These are phyloP conservation scores for Euphorbia schlechtendalii DNA, from an alignment of 441 rosid species.

Conservation along the genomic window DNA sequence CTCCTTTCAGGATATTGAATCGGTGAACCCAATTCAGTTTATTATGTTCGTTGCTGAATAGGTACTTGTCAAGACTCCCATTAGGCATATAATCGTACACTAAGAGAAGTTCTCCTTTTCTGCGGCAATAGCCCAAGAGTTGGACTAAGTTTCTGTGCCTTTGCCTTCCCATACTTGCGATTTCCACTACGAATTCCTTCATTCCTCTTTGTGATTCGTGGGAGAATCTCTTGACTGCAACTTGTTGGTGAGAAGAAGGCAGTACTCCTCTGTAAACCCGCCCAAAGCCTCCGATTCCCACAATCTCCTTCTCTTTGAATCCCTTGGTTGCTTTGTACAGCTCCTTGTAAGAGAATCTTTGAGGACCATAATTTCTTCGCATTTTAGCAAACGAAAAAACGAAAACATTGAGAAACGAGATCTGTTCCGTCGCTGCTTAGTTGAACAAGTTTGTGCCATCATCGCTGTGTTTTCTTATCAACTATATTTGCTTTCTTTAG, in stretches of 20 bases:
- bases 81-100: conserved; percentile 36
- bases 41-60: conserved; percentile 13
- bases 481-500: neutral
- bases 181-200: conserved; percentile 31
- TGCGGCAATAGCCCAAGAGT: conserved; percentile 34
- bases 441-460: neutral
- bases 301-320: conserved; percentile 25
- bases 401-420: neutral
- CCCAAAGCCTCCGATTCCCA: conserved; percentile 37
- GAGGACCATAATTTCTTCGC: conserved; percentile 28
- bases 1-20: conserved; percentile 28
- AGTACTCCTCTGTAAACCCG: conserved; percentile 27
- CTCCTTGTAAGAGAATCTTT: conserved; percentile 27
- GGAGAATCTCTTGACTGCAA: conserved; percentile 32
- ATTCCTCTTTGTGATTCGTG: conserved; percentile 28
- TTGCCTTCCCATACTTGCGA: conserved; percentile 24
- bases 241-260: conserved; percentile 18
- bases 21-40: conserved; percentile 28
- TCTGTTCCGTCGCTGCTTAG: neutral
- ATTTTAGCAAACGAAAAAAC: conserved; percentile 14
- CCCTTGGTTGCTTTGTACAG: conserved; percentile 33
- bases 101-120: conserved; percentile 29
- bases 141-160: conserved; percentile 34
- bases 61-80: conserved; percentile 35
- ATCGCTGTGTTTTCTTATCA: neutral